These are phyloP conservation scores for Pezizomycotina sp. DNA, from an alignment of 2,329 filamentous ascomycete species.

Conservation along the genomic window DNA sequence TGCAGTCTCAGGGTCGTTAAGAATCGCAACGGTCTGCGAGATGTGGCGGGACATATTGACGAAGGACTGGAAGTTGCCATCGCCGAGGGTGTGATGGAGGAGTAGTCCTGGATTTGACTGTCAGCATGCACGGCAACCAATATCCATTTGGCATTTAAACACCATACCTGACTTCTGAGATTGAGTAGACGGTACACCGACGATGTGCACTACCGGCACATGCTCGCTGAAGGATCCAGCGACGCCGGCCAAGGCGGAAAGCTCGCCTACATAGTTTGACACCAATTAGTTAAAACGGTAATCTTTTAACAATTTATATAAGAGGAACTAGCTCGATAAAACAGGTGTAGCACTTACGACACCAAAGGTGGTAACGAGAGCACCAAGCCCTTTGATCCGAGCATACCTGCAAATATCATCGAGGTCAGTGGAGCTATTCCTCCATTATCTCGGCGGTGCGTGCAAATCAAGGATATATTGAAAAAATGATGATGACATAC, in stretches of 20 bases:
- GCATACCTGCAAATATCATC: too few species aligned
- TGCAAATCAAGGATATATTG: too few species aligned
- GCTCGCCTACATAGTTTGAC: slow-evolving; percentile 33
- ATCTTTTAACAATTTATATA: slow-evolving; percentile 2
- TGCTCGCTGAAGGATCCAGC: slow-evolving; percentile 60
- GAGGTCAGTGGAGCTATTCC: too few species aligned
- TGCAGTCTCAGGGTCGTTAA: slow-evolving; percentile 53
- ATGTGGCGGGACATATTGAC: slow-evolving; percentile 58
- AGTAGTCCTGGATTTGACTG: slow-evolving; percentile 24
- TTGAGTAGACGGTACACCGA: slow-evolving; percentile 37
- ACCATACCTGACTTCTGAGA: slow-evolving; percentile 34
- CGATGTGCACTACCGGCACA: slow-evolving; percentile 51
- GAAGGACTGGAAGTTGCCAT: slow-evolving; percentile 71
- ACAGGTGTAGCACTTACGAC: slow-evolving; percentile 33
- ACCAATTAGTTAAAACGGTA: background rate
- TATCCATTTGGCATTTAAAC: slow-evolving; percentile 10
- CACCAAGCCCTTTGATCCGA: slow-evolving; percentile 52
- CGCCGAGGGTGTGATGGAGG: slow-evolving; percentile 55
- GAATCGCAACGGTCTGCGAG: slow-evolving; percentile 52
- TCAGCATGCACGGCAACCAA: background rate
- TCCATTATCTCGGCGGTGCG: too few species aligned
- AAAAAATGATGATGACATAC: too few species aligned
- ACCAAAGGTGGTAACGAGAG: slow-evolving; percentile 59
- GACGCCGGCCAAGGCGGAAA: slow-evolving; percentile 57
- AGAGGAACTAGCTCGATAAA: background rate